Percentiles rank a stretch among this genome's conserved stretches.
phyloP scores from a whole-genome alignment of 2,329 filamentous ascomycete species.

The Cryphonectria nitschkei region DNA sequence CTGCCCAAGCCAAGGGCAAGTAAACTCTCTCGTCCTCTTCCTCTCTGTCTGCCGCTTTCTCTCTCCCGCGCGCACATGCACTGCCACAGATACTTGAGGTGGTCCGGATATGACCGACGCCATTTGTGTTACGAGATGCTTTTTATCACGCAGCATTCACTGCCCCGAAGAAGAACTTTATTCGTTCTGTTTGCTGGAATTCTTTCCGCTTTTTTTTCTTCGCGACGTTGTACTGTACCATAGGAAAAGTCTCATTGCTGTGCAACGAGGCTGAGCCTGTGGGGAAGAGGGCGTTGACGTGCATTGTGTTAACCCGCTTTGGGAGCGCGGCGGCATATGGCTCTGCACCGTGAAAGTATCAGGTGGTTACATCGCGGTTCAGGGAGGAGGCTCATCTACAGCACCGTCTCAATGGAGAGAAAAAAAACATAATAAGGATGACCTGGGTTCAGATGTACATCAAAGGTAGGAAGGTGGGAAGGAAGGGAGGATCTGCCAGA shows the following conservation, averaged over 20 bases:
- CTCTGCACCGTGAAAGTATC: conserved; percentile 2
- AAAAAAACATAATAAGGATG: no score
- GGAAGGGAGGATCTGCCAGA: neutral
- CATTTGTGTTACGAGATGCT: neutral
- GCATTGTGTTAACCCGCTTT: conserved; percentile 3
- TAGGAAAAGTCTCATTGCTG: neutral
- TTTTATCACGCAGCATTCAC: neutral
- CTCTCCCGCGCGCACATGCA: neutral
- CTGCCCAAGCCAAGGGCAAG: neutral
- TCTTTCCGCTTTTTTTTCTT: neutral
- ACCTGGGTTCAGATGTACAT: no score
- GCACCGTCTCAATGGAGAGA: neutral
- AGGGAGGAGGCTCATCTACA: neutral
- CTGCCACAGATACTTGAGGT: neutral
- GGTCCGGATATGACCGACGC: conserved; percentile 8
- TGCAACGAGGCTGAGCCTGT: conserved; percentile 10
- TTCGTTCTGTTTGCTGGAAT: neutral
- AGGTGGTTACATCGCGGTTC: conserved; percentile 1
- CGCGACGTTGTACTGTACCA: no score
- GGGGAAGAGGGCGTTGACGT: conserved; percentile 3
- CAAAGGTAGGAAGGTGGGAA: no score
- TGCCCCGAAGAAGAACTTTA: neutral
- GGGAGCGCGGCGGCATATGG: neutral
- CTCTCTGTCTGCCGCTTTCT: neutral
- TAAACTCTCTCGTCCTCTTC: neutral